Base-by-base conservation (phyloP, 176 grass and related monocot genomes). In the Bromus sterilis region DNA sequence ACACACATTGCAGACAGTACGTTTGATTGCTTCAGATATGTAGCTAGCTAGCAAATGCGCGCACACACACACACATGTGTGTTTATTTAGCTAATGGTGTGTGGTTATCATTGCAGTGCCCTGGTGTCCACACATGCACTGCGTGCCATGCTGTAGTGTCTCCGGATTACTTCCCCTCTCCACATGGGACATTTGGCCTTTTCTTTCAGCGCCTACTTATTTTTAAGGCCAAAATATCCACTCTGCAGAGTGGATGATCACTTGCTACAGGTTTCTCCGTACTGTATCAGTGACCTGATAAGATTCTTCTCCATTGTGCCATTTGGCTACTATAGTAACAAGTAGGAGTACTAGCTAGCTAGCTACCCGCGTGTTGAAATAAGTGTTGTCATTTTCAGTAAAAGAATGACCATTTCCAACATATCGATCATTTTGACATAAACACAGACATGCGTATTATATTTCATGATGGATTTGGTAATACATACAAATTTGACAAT, bases 111-210 rank as follows among this genome's bases (percentile, higher is more conserved):
- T 48, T 66, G 25, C 24, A 66, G n/a, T 25, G 78, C 28, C 55
- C 6, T 26, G 56, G 78, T 36, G 44, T 89, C 65, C 78, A 76
- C 82, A 40, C 60, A 61, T 29, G 24, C 80, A 16, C 26, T 66
- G 64, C 64, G 6, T 75, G 70, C 14, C 36, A 65, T 80, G 66
- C 74, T 78, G 56, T 83, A 39, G 21, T 79, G 67, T 58, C 46
- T 42, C 66, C 42, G 56, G 41, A 57, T 66, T 72, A 53, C 20
- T 53, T 53, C 48, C 9, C 48, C 8, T 0, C 18, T 53, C 14
- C 67, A 58, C 32, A 66, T 66, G 48, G 26, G 12, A 3, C 34
- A 12, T 44, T 58, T 75, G 16, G 44, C 78, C 78, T 74, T 43
- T 80, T 42, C 33, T 53, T 1, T 25, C 18, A 21, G 6, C 18